Evolutionary conservation across 768 basidiomycete genomes (phyloP).

Genomic region (Rhodotorula taiwanensis): DNA sequence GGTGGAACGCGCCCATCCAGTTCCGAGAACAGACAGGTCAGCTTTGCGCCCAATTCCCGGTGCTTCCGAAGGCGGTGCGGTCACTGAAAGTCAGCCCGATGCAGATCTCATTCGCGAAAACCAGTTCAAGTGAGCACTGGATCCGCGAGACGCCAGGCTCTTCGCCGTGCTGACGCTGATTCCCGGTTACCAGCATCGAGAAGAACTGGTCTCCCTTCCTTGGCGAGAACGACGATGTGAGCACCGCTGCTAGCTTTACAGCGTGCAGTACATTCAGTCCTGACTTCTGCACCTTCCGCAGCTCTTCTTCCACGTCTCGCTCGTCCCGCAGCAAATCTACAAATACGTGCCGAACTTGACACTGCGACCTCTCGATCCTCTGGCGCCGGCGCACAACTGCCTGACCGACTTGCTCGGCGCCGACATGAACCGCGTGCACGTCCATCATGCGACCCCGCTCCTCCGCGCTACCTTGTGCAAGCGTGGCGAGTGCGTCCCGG

Average conservation of each 20-base stretch:
- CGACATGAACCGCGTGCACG: slow-evolving; percentile 22
- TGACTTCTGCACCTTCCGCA: not conserved
- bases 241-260: not conserved
- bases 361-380: slow-evolving; percentile 18
- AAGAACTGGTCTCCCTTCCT: slow-evolving; percentile 16
- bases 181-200: too few species aligned
- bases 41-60: not conserved
- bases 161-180: too few species aligned
- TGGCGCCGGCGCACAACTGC: slow-evolving; percentile 25
- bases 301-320: slow-evolving; percentile 29
- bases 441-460: slow-evolving; percentile 29
- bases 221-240: slow-evolving; percentile 17
- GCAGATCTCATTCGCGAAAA: not conserved
- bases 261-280: not conserved
- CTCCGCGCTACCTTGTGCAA: slow-evolving; percentile 22
- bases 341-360: slow-evolving; percentile 15
- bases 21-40: slow-evolving; percentile 27
- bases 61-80: too few species aligned
- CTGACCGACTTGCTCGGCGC: slow-evolving; percentile 18
- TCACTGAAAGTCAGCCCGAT: not conserved
- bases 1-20: slow-evolving; percentile 13
- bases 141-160: too few species aligned
- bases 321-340: slow-evolving; percentile 29
- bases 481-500: slow-evolving; percentile 28
- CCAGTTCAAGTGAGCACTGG: too few species aligned